phyloP scores from a whole-genome alignment of 2,329 filamentous ascomycete species.

The Trichoderma endophyticum region DNA sequence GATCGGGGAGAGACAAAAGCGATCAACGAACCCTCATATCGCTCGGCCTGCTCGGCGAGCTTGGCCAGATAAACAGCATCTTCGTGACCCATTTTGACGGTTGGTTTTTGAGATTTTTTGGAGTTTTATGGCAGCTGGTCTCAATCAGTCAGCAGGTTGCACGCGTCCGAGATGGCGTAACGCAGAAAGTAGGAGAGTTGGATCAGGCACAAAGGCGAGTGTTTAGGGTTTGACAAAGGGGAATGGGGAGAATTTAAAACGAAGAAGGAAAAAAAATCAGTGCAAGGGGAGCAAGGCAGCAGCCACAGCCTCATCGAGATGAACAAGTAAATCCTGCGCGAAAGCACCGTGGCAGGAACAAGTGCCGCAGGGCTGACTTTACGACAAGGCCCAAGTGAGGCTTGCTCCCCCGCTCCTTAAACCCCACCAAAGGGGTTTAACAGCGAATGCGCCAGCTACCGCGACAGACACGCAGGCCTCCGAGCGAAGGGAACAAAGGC shows the following conservation, averaged over 20 bases:
- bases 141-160: slow-evolving; percentile 10
- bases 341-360: slow-evolving; percentile 17
- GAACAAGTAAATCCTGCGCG: neutral
- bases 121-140: neutral
- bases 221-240: neutral
- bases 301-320: slow-evolving; percentile 10
- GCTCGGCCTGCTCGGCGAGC: slow-evolving; percentile 99
- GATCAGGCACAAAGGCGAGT: neutral
- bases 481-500: slow-evolving; percentile 1
- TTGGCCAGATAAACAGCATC: slow-evolving; percentile 99
- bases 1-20: neutral
- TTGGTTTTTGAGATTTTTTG: neutral
- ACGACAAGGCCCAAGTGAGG: slow-evolving; percentile 12
- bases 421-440: slow-evolving; percentile 15
- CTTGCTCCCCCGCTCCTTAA: slow-evolving; percentile 20
- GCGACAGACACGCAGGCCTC: slow-evolving; percentile 6
- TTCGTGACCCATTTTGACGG: slow-evolving; percentile 92
- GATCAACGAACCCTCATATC: slow-evolving; percentile 83
- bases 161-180: slow-evolving; percentile 15
- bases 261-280: neutral
- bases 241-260: neutral
- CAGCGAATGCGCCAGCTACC: slow-evolving; percentile 17
- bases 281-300: slow-evolving; percentile 4
- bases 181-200: neutral
- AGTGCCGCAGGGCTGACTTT: slow-evolving; percentile 17